Conservation (phyloP, 2,329 filamentous ascomycete species). For the Venturia effusa region DNA sequence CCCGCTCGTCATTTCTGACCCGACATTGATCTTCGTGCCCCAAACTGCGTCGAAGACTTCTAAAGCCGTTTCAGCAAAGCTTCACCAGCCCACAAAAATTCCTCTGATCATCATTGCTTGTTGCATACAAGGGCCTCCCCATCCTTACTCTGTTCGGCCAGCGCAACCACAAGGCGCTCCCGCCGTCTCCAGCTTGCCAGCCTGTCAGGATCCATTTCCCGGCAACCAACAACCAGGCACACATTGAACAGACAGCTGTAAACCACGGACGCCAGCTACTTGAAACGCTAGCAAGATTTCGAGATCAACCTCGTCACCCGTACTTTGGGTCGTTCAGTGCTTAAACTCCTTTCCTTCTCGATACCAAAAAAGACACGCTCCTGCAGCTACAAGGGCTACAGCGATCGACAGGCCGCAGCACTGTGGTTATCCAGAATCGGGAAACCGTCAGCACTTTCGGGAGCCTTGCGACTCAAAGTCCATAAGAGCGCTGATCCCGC, state of each 20-base stretch:
- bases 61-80: slow-evolving; percentile 7
- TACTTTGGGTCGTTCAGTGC: background rate
- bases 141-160: slow-evolving; percentile 8
- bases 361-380: slow-evolving; percentile 8
- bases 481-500: slow-evolving; percentile 34
- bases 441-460: slow-evolving; percentile 8
- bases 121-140: background rate
- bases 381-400: background rate
- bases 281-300: slow-evolving; percentile 9
- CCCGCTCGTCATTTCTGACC: background rate
- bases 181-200: background rate
- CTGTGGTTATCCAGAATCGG: background rate
- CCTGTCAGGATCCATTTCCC: slow-evolving; percentile 1
- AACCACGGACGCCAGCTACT: background rate
- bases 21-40: slow-evolving; percentile 9
- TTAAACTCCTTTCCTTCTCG: background rate
- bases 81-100: background rate
- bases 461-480: background rate
- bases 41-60: background rate
- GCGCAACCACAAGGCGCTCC: background rate
- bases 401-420: slow-evolving; percentile 9
- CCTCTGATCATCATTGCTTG: slow-evolving; percentile 7
- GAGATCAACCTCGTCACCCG: slow-evolving; percentile 7
- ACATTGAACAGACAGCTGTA: background rate
- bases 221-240: slow-evolving; percentile 1